Evolutionary conservation across 1,284 basidiomycete genomes (phyloP).

Genomic region (Trametes sp.): DNA sequence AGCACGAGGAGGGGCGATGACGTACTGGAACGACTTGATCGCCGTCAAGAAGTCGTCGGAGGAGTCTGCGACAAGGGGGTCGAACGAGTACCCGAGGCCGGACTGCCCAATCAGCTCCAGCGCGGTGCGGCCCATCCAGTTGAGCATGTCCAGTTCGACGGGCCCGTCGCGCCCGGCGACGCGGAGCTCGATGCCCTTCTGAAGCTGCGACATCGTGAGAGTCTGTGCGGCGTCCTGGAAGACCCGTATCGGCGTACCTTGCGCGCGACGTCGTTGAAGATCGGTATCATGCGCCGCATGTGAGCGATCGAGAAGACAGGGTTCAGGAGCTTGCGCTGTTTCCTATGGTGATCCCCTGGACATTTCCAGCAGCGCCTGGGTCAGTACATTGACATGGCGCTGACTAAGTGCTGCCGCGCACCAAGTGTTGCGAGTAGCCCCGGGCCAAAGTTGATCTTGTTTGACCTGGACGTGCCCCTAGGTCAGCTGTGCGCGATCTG

Average conservation of each 20-base stretch:
- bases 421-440: constrained; percentile 24
- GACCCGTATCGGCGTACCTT: constrained; percentile 11
- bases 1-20: neutral
- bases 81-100: constrained; percentile 47
- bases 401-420: neutral
- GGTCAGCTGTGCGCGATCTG: neutral
- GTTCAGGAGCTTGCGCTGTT: constrained; percentile 30
- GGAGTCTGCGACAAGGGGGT: constrained; percentile 36
- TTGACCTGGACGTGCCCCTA: constrained; percentile 14
- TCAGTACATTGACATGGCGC: neutral
- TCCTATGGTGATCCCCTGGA: constrained; percentile 18
- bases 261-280: constrained; percentile 23
- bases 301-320: constrained; percentile 29
- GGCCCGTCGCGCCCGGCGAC: neutral
- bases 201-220: constrained; percentile 23
- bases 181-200: constrained; percentile 24
- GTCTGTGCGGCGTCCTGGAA: neutral
- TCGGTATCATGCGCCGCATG: constrained; percentile 24
- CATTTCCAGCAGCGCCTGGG: neutral
- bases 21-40: constrained; percentile 42
- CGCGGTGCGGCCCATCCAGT: constrained; percentile 44
- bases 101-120: constrained; percentile 48
- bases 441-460: constrained; percentile 22
- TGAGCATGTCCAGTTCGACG: constrained; percentile 2
- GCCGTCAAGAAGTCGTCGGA: constrained; percentile 38